These are phyloP conservation scores for Pichia paraexigua DNA, from an alignment of 805 yeast species.

Conservation along the genomic window DNA sequence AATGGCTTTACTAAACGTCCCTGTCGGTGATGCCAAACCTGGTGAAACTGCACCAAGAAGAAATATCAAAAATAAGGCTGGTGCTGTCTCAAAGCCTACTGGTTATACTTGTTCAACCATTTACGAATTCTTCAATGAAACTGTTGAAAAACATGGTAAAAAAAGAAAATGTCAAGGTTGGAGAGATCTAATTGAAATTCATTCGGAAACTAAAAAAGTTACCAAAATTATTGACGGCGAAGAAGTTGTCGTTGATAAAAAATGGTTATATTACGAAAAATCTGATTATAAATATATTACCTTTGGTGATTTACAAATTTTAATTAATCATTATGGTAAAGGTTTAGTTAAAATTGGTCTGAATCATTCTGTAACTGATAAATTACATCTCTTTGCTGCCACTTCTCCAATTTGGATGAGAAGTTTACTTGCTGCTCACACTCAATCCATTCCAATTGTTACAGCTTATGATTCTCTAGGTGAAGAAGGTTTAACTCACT, in stretches of 20 bases:
- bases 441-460: constrained; percentile 78
- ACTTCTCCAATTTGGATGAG: constrained; percentile 92
- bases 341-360: constrained; percentile 75
- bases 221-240: constrained; percentile 75
- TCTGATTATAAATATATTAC: constrained; percentile 62
- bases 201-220: constrained; percentile 66
- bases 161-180: constrained; percentile 57
- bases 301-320: constrained; percentile 45
- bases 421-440: constrained; percentile 66
- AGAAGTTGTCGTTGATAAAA: constrained; percentile 63
- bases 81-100: background rate
- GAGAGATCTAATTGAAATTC: constrained; percentile 69
- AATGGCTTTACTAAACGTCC: constrained; percentile 8
- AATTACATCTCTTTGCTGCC: constrained; percentile 76
- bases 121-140: background rate
- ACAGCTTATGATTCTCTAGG: constrained; percentile 97
- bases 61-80: background rate
- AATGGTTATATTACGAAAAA: constrained; percentile 81
- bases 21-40: constrained; percentile 11
- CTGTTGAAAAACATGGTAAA: constrained; percentile 33
- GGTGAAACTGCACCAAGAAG: background rate
- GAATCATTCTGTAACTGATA: constrained; percentile 48
- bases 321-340: constrained; percentile 51
- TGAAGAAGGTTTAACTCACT: constrained; percentile 78
- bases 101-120: background rate